A percentile compares a stretch with the other conserved stretches of the same genome.
Evolutionary conservation across 1,284 basidiomycete species (phyloP).

Genomic region (Irpex sp.): DNA sequence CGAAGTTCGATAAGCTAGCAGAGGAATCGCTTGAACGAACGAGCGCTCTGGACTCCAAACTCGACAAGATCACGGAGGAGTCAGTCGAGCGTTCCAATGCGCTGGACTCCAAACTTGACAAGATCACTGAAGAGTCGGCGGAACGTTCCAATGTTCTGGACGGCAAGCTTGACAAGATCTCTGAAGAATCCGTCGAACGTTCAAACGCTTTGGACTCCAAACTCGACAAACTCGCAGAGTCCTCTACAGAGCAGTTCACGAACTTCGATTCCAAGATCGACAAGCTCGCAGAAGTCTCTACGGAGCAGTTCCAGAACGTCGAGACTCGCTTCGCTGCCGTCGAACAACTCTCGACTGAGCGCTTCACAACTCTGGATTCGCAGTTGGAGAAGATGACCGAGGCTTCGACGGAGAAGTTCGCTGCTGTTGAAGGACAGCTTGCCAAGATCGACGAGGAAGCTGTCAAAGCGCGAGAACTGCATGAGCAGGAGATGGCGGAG

Average conservation of each 20-base stretch:
- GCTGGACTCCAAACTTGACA: neutral
- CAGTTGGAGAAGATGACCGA: conserved; percentile 7
- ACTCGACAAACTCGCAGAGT: neutral
- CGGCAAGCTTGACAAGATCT: neutral
- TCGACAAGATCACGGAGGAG: neutral
- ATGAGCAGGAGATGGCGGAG: conserved; percentile 7
- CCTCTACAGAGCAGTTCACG: neutral
- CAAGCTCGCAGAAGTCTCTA: neutral
- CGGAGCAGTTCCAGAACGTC: neutral
- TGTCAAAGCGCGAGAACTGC: conserved; percentile 2
- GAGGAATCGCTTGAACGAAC: neutral
- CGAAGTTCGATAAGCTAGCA: neutral
- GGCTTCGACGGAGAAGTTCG: neutral
- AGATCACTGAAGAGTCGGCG: neutral
- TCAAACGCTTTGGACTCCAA: neutral
- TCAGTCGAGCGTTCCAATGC: neutral
- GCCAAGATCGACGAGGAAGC: conserved; percentile 10
- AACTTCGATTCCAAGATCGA: conserved; percentile 1
- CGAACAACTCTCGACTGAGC: neutral
- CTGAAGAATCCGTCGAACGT: neutral
- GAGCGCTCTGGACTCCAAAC: neutral
- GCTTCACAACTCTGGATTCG: neutral
- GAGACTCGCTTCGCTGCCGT: neutral
- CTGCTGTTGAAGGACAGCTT: neutral
- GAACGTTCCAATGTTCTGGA: neutral